Percentiles rank a stretch among this genome's conserved stretches.
Conservation (phyloP, 2,329 filamentous ascomycete genomes). For the Sphaerostilbella broomeana region DNA sequence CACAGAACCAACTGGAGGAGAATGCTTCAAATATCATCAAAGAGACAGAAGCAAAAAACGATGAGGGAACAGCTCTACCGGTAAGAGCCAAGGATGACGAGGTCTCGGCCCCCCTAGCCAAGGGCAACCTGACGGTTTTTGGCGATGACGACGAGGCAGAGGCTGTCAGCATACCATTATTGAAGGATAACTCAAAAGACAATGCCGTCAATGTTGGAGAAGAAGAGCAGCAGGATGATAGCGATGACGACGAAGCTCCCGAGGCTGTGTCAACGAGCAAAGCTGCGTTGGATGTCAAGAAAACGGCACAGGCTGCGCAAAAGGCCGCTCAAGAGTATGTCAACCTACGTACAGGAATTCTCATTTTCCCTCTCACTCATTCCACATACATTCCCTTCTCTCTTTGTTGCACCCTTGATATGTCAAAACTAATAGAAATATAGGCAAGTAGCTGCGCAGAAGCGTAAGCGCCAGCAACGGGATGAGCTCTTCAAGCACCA, state of each 20-base stretch:
- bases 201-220: slow-evolving; percentile 19
- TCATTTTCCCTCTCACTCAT: not conserved
- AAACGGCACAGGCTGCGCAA: slow-evolving; percentile 40
- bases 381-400: no score
- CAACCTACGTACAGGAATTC: no score
- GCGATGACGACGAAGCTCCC: slow-evolving; percentile 49
- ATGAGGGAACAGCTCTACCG: no score
- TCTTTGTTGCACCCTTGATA: not conserved
- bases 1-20: slow-evolving; percentile 16
- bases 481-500: slow-evolving; percentile 50
- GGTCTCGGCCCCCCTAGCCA: slow-evolving; percentile 12
- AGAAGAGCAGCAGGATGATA: slow-evolving; percentile 34
- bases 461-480: slow-evolving; percentile 50
- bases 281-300: slow-evolving; percentile 40
- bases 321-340: slow-evolving; percentile 48
- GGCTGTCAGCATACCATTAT: slow-evolving; percentile 2
- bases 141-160: slow-evolving; percentile 28
- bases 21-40: no score
- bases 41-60: no score
- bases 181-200: no score
- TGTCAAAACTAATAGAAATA: not conserved
- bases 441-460: slow-evolving; percentile 45
- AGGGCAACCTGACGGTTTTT: slow-evolving; percentile 29
- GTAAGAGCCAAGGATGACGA: slow-evolving; percentile 29
- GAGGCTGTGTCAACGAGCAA: slow-evolving; percentile 51